These are phyloP conservation scores for Calendula officinalis DNA, from an alignment of 129 eudicot genomes.

Conservation along the genomic window DNA sequence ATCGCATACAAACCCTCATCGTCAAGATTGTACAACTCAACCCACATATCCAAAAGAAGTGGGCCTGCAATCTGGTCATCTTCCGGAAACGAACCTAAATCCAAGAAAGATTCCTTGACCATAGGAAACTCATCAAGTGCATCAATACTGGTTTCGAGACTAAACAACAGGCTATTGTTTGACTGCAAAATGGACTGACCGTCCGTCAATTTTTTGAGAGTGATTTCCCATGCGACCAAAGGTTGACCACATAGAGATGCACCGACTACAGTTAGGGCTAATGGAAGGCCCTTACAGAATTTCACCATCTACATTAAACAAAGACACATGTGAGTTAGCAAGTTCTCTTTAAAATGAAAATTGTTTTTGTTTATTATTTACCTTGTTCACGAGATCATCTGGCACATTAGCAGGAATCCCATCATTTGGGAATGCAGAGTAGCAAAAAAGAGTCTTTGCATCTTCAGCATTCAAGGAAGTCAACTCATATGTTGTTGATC, in stretches of 20 bases:
- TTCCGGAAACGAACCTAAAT: slow-evolving; percentile 45
- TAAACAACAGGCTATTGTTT: slow-evolving; percentile 18
- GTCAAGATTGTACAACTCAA: slow-evolving; percentile 33
- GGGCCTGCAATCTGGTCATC: slow-evolving; percentile 37
- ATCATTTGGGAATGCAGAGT: slow-evolving; percentile 37
- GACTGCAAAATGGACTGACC: slow-evolving; percentile 36
- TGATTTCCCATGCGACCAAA: slow-evolving; percentile 26
- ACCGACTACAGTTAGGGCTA: slow-evolving; percentile 46
- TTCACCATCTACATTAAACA: slow-evolving; percentile 34
- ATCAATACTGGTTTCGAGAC: slow-evolving; percentile 39
- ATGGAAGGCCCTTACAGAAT: slow-evolving; percentile 45
- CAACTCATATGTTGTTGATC: slow-evolving; percentile 31
- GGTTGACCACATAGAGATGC: slow-evolving; percentile 34
- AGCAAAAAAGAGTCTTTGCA: slow-evolving; percentile 42
- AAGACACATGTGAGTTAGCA: neutral
- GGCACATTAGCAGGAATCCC: slow-evolving; percentile 18
- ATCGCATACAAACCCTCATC: slow-evolving; percentile 34
- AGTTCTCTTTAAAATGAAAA: neutral
- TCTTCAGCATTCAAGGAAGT: slow-evolving; percentile 33
- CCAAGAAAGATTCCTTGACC: slow-evolving; percentile 35
- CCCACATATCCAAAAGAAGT: slow-evolving; percentile 43
- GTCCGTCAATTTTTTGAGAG: slow-evolving; percentile 27
- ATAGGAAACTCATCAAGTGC: slow-evolving; percentile 27
- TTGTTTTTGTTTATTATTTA: slow-evolving; percentile 6
- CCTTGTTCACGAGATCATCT: slow-evolving; percentile 44